Evolutionary conservation across 2,329 filamentous ascomycete species (phyloP).

Genomic region (Fusarium staphyleae): DNA sequence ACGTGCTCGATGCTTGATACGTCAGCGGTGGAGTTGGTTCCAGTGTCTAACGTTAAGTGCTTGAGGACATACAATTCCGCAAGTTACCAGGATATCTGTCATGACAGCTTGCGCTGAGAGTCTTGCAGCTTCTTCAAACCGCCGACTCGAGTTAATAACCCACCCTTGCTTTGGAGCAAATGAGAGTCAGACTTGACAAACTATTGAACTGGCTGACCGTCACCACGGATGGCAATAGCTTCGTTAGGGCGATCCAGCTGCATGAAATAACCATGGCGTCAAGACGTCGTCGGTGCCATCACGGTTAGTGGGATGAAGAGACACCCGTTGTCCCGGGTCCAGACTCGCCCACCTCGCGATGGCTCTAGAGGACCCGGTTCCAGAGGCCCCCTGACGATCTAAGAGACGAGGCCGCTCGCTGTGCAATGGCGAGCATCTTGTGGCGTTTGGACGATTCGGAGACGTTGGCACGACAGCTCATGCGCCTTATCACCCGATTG

Average conservation of each 20-base stretch:
- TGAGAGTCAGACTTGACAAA: constrained; percentile 9
- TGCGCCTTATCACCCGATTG: constrained; percentile 24
- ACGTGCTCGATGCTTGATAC: too few species aligned
- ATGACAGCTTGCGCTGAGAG: not conserved
- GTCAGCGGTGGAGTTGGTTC: too few species aligned
- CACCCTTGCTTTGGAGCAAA: not conserved
- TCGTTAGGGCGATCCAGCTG: constrained; percentile 1
- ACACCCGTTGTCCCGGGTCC: constrained; percentile 28
- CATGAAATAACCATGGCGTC: constrained; percentile 26
- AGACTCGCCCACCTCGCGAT: constrained; percentile 21
- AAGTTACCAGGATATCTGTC: too few species aligned
- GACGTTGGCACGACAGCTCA: constrained; percentile 14
- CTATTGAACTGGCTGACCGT: constrained; percentile 24
- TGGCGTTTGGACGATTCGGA: constrained; percentile 11
- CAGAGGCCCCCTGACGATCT: constrained; percentile 29
- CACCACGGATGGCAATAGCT: not conserved
- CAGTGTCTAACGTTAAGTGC: too few species aligned
- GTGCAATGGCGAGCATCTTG: constrained; percentile 18
- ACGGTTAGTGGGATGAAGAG: constrained; percentile 29
- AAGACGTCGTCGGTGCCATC: too few species aligned
- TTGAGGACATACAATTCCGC: too few species aligned
- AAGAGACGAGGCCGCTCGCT: constrained; percentile 15
- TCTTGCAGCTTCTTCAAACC: not conserved
- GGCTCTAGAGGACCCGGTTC: not conserved
- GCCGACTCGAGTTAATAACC: not conserved